Percentiles rank a stretch among this genome's conserved stretches.
Conservation (phyloP, 805 yeast genomes). For the Lipomyces lipofer region DNA sequence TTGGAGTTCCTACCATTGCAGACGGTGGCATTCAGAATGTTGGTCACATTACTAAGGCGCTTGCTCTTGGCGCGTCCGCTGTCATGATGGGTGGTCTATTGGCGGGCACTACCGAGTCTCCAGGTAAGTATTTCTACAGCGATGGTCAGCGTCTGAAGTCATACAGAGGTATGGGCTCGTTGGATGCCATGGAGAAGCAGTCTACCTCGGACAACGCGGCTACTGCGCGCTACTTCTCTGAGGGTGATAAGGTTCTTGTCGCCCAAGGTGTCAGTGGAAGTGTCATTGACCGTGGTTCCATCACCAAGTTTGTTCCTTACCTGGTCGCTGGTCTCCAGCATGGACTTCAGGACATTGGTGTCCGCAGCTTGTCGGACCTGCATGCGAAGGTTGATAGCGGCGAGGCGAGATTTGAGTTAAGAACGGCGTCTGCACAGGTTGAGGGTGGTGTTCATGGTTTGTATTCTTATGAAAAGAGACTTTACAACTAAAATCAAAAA, state of each 20-base stretch:
- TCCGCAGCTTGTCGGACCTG: slow-evolving; percentile 61
- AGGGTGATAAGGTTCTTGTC: slow-evolving; percentile 89
- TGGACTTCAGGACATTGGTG: slow-evolving; percentile 98
- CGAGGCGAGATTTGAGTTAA: slow-evolving; percentile 86
- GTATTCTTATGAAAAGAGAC: slow-evolving; percentile 95
- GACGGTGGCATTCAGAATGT: slow-evolving; percentile 99
- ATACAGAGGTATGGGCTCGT: slow-evolving; percentile 99
- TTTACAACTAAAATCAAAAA: slow-evolving; percentile 48
- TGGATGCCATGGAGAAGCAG: slow-evolving; percentile 94
- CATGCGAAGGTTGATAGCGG: slow-evolving; percentile 65
- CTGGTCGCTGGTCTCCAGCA: slow-evolving; percentile 94
- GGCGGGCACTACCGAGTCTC: slow-evolving; percentile 98
- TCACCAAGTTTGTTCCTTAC: slow-evolving; percentile 91
- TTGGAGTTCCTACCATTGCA: slow-evolving; percentile 98
- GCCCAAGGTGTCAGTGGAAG: slow-evolving; percentile 99
- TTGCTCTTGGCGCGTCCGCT: slow-evolving; percentile 93
- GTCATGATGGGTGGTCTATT: slow-evolving; percentile 99
- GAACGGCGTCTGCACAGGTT: slow-evolving; percentile 97
- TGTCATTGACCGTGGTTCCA: slow-evolving; percentile 94
- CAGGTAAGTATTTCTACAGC: slow-evolving; percentile 96
- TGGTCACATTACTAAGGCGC: slow-evolving; percentile 96
- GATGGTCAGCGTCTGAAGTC: slow-evolving; percentile 97
- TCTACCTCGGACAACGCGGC: slow-evolving; percentile 91
- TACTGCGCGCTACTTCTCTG: slow-evolving; percentile 96
- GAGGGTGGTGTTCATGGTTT: slow-evolving; percentile 98